phyloP scores from a whole-genome alignment of 305 asterid species.

The Nicotiana rustica region DNA sequence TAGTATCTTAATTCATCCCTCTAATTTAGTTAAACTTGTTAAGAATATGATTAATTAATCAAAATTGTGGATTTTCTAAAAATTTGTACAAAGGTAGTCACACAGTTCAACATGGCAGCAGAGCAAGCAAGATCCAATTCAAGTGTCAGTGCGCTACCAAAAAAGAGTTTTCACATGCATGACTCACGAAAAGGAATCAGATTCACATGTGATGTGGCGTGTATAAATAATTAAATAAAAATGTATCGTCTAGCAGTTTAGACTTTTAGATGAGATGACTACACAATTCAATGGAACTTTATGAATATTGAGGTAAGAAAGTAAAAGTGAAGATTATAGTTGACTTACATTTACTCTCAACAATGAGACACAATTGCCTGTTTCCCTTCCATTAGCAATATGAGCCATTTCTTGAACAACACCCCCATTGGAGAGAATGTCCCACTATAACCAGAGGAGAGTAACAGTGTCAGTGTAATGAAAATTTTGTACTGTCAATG shows the following conservation, averaged over 20 bases:
- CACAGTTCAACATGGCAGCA: too few relatives aligned
- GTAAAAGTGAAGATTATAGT: neutral
- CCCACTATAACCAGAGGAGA: constrained; percentile 37
- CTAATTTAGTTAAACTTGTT: too few relatives aligned
- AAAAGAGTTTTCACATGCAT: too few relatives aligned
- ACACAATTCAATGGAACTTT: neutral
- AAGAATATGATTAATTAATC: too few relatives aligned
- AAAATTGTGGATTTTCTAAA: too few relatives aligned
- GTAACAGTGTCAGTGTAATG: neutral
- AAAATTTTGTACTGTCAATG: too few relatives aligned
- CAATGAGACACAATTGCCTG: constrained; percentile 38
- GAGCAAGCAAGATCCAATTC: too few relatives aligned
- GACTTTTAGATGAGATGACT: neutral
- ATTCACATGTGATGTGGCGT: too few relatives aligned
- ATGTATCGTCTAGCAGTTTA: neutral
- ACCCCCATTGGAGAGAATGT: constrained; percentile 37
- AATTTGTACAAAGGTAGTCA: too few relatives aligned
- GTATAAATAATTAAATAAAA: neutral
- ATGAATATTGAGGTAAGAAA: neutral
- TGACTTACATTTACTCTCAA: constrained; percentile 31
- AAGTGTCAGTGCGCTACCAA: too few relatives aligned
- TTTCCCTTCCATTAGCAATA: constrained; percentile 36
- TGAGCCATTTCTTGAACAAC: constrained; percentile 33
- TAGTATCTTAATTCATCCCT: too few relatives aligned
- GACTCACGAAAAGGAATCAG: too few relatives aligned